Evolutionary conservation across 139 green algal species (phyloP).

Genomic region (Gonium pectorale): DNA sequence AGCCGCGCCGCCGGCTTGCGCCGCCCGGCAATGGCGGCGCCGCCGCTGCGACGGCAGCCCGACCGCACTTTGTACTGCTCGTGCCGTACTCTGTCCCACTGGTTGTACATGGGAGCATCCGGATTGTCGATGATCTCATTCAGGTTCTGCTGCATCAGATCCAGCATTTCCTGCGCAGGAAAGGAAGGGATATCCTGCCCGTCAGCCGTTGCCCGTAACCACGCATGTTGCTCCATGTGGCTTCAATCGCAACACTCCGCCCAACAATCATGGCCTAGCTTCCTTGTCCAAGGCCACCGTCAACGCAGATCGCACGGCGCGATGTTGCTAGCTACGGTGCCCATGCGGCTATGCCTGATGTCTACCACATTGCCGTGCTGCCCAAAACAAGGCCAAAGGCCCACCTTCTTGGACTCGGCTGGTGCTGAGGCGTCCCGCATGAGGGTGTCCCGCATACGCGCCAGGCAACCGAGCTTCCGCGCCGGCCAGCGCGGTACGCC

Average conservation of each 20-base stretch:
- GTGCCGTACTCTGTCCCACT: neutral
- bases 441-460: neutral
- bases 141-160: neutral
- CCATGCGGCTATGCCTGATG: neutral
- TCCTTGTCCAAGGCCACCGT: too few species aligned
- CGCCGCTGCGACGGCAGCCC: too few species aligned
- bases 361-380: neutral
- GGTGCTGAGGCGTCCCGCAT: neutral
- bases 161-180: neutral
- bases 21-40: too few species aligned
- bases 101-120: constrained; percentile 8
- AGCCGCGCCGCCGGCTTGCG: too few species aligned
- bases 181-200: too few species aligned
- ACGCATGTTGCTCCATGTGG: too few species aligned
- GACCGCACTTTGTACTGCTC: constrained; percentile 23
- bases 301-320: too few species aligned
- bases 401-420: neutral
- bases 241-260: too few species aligned
- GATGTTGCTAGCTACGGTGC: too few species aligned
- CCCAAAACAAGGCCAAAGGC: neutral
- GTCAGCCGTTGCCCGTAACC: too few species aligned
- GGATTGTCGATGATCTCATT: neutral
- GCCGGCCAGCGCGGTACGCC: constrained; percentile 19
- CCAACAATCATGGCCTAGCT: too few species aligned
- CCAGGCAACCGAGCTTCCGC: constrained; percentile 6